Evolutionary conservation across 805 yeast genomes (phyloP), one percentile per base, ranked within the genome.

Genomic region (Candida loeiensis): DNA sequence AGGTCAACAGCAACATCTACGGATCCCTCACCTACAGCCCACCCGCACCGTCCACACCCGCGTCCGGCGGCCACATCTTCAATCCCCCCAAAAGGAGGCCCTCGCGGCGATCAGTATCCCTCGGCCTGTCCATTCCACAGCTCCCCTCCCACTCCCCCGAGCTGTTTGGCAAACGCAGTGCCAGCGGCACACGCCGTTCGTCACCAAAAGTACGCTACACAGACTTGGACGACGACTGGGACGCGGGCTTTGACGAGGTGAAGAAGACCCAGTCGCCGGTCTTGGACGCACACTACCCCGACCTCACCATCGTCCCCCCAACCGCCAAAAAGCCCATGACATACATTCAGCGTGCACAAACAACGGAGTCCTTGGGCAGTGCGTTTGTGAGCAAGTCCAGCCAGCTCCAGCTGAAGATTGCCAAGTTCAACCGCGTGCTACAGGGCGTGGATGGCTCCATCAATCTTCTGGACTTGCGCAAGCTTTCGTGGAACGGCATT

Each of bases 161-260:
- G 14, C 44, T 37, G 19, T 39, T 39, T 34, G 37, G 42, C 8
- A 34, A 28, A 15, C 27, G 43, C 27, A 39, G 39, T n/a, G 13
- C 21, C 11, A 39, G 43, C 14, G 36, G 31, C 14, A 30, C 33
- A 9, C 34, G 30, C 13, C 34, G 36, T 24, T 26, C 34, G 15
- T 38, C 41, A 6, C 43, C 58, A 8, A 44, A 44, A n/a, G 44
- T 50, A 3, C 49, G 62, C 41, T 83, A 82, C 54, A 68, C 79
- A 32, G 95, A 89, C 55, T 65, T 82, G 42, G 96, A 89, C 57
- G 95, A 85, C 50, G 96, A 88, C 60, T 89, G 96, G 96, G 91
- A 88, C 58, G 95, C 77, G 14, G 71, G 62, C 14, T 49, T 91
- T 9, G 82, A 80, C 32, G 80, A 59, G 29, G 59, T 56, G 21